Conservation (phyloP, 2,329 filamentous ascomycete genomes). For the Pseudogymnoascus sp. region DNA sequence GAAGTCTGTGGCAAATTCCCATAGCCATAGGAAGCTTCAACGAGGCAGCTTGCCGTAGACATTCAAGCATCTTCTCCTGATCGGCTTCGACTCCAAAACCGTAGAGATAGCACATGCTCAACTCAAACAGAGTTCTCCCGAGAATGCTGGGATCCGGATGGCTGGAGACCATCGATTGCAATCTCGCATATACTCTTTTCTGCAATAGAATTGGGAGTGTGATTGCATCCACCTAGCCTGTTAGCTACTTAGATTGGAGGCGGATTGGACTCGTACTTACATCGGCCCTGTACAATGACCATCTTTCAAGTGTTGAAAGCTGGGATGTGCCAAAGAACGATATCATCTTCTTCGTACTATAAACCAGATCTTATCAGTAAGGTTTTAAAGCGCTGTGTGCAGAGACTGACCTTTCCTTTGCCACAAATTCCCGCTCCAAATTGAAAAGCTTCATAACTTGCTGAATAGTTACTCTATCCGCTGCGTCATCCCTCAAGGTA, state of each 20-base stretch:
- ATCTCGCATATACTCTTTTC: background rate
- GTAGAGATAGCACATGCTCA: constrained; percentile 3
- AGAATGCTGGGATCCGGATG: background rate
- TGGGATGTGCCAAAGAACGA: background rate
- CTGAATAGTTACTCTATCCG: background rate
- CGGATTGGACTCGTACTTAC: background rate
- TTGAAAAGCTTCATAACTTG: constrained; percentile 3
- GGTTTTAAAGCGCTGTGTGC: accelerated
- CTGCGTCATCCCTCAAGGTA: background rate
- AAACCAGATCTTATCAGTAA: background rate
- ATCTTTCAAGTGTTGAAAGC: background rate
- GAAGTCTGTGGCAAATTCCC: background rate
- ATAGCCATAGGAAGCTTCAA: background rate
- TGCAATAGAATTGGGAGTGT: background rate
- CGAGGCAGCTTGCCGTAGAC: background rate
- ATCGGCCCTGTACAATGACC: background rate
- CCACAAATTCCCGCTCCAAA: background rate
- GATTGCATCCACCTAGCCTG: background rate
- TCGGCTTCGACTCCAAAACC: background rate
- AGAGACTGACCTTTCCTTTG: background rate
- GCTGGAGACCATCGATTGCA: background rate
- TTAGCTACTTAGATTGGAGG: background rate
- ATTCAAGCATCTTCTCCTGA: background rate
- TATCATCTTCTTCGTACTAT: background rate
- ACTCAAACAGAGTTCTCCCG: background rate